Evolutionary conservation across 768 basidiomycete genomes (phyloP).

Genomic region (Cystofilobasidium ferigula): DNA sequence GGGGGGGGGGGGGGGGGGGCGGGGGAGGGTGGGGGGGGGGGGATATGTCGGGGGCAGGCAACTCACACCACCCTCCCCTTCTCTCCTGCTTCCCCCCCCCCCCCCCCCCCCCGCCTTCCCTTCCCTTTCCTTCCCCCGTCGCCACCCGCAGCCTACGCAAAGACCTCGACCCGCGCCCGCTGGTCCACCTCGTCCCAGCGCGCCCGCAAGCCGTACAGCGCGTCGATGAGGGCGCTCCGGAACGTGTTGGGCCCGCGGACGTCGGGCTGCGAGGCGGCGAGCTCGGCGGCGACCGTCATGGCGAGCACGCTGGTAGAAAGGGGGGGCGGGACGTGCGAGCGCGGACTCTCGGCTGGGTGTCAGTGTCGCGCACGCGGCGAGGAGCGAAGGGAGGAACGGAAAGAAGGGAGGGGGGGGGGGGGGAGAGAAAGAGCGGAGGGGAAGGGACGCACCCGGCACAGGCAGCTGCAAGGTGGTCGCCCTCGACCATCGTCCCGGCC

Average conservation of each 20-base stretch:
- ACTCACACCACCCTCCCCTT: no score
- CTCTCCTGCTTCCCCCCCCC: no score
- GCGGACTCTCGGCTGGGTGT: slow-evolving; percentile 9
- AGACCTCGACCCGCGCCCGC: background rate
- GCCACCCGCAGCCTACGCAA: no score
- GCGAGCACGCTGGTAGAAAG: slow-evolving; percentile 44
- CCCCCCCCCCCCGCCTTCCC: no score
- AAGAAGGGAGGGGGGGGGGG: slow-evolving; percentile 6
- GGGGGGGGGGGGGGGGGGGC: no score
- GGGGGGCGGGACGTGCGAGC: background rate
- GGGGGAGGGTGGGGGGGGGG: no score
- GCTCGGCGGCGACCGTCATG: slow-evolving; percentile 53
- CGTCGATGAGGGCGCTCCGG: slow-evolving; percentile 54
- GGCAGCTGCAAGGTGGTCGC: slow-evolving; percentile 66
- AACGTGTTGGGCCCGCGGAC: slow-evolving; percentile 58
- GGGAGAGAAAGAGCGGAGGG: background rate
- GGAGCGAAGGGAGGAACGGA: background rate
- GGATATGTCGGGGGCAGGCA: no score
- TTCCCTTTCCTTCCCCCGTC: background rate
- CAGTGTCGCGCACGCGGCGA: slow-evolving; percentile 9
- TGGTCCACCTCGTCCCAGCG: slow-evolving; percentile 8
- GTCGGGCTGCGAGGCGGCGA: slow-evolving; percentile 45
- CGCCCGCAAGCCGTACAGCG: slow-evolving; percentile 41
- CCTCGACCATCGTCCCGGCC: slow-evolving; percentile 48
- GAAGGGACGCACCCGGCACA: slow-evolving; percentile 56